Percentiles rank a stretch among this genome's conserved stretches.
phyloP scores from a whole-genome alignment of 345 rosid species.

The Eutrema heterophyllum region DNA sequence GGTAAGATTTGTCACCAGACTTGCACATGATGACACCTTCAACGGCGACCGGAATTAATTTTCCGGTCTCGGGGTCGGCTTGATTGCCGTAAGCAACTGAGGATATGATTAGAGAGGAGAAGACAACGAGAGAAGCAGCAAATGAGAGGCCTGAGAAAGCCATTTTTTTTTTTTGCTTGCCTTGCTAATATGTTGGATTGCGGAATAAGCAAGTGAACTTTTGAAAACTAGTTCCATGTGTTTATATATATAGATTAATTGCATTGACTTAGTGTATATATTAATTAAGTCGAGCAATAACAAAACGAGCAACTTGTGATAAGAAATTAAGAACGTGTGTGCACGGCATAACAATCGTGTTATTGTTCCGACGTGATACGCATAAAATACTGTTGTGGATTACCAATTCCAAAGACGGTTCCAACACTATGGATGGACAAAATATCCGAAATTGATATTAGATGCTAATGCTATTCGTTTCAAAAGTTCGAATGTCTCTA shows the following conservation, averaged over 20 bases:
- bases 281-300: not conserved
- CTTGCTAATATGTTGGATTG: slow-evolving; percentile 1
- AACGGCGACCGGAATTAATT: slow-evolving; percentile 34
- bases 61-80: slow-evolving; percentile 28
- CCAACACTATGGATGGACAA: not conserved
- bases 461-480: not conserved
- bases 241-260: slow-evolving; percentile 18
- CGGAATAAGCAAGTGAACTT: slow-evolving; percentile 25
- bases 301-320: slow-evolving; percentile 8
- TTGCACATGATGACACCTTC: slow-evolving; percentile 57
- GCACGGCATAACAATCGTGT: slow-evolving; percentile 24
- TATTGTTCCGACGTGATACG: slow-evolving; percentile 27
- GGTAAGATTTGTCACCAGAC: slow-evolving; percentile 38
- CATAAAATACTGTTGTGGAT: slow-evolving; percentile 12
- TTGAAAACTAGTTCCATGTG: not conserved
- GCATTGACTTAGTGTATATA: slow-evolving; percentile 16
- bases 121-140: slow-evolving; percentile 23
- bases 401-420: slow-evolving; percentile 21
- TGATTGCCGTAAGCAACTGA: slow-evolving; percentile 28
- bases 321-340: slow-evolving; percentile 9
- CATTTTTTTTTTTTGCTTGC: slow-evolving; percentile 20
- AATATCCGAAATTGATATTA: not conserved
- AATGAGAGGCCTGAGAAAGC: slow-evolving; percentile 29
- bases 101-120: slow-evolving; percentile 30
- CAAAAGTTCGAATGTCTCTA: not conserved